These are phyloP conservation scores for Arthonia radiata DNA, from an alignment of 495 filamentous ascomycete genomes.

Conservation along the genomic window DNA sequence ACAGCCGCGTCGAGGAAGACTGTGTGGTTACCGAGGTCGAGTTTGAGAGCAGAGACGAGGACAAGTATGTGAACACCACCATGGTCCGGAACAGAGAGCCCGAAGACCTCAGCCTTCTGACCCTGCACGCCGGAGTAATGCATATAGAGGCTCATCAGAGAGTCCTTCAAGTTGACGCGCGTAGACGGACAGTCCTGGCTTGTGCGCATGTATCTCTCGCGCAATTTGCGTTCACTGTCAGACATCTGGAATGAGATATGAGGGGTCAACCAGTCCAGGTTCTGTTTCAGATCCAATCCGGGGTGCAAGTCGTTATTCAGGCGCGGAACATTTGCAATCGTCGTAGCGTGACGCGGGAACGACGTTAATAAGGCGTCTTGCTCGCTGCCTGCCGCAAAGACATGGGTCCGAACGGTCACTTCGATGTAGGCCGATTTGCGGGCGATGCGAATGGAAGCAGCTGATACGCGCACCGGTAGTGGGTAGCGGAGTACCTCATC, in stretches of 20 bases:
- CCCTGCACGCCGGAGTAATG: slow-evolving; percentile 18
- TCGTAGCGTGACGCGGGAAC: slow-evolving; percentile 9
- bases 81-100: slow-evolving; percentile 11
- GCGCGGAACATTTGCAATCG: slow-evolving; percentile 12
- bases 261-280: slow-evolving; percentile 13
- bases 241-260: slow-evolving; percentile 17
- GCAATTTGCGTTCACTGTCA: slow-evolving; percentile 14
- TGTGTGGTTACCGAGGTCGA: slow-evolving; percentile 17
- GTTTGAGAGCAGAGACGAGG: slow-evolving; percentile 16
- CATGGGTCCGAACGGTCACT: slow-evolving; percentile 16
- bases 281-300: slow-evolving; percentile 12
- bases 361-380: slow-evolving; percentile 10
- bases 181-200: slow-evolving; percentile 5
- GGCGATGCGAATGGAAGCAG: slow-evolving; percentile 17
- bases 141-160: slow-evolving; percentile 21
- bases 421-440: slow-evolving; percentile 22
- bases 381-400: slow-evolving; percentile 5
- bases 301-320: slow-evolving; percentile 20
- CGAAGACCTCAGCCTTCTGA: slow-evolving; percentile 14
- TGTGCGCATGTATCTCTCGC: slow-evolving; percentile 4
- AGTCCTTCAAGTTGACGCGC: slow-evolving; percentile 22
- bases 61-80: slow-evolving; percentile 16
- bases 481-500: too few species aligned
- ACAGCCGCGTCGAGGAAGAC: slow-evolving; percentile 24
- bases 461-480: slow-evolving; percentile 14